These are phyloP conservation scores for Marasmius oreades DNA, from an alignment of 1,284 basidiomycete genomes.

Conservation along the genomic window DNA sequence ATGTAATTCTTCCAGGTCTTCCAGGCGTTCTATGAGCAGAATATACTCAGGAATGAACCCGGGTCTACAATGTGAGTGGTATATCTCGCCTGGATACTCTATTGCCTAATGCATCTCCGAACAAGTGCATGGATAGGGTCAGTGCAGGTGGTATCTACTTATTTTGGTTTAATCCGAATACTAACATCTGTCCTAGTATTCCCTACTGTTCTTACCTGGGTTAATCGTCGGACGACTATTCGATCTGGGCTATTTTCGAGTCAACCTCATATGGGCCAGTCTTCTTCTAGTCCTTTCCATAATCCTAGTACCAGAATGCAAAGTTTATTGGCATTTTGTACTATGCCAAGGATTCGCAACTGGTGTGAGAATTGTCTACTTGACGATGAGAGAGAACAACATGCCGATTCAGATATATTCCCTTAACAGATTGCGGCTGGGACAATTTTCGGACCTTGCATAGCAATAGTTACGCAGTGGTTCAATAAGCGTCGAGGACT, in stretches of 20 bases:
- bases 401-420: neutral
- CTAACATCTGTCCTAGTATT: slow-evolving; percentile 9
- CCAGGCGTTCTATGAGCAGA: slow-evolving; percentile 32
- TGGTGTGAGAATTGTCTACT: slow-evolving; percentile 23
- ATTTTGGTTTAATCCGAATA: neutral
- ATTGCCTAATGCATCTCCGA: neutral
- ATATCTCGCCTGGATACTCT: neutral
- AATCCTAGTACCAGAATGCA: slow-evolving; percentile 42
- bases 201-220: slow-evolving; percentile 16
- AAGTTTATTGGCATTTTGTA: slow-evolving; percentile 40
- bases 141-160: slow-evolving; percentile 20
- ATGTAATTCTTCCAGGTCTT: slow-evolving; percentile 21
- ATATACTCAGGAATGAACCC: slow-evolving; percentile 21
- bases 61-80: slow-evolving; percentile 26
- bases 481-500: slow-evolving; percentile 24
- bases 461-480: slow-evolving; percentile 35
- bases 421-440: slow-evolving; percentile 24
- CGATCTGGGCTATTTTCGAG: slow-evolving; percentile 41
- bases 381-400: neutral
- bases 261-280: slow-evolving; percentile 32
- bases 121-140: slow-evolving; percentile 36
- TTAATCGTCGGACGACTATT: slow-evolving; percentile 36
- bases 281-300: slow-evolving; percentile 34
- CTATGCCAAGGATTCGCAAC: slow-evolving; percentile 35
- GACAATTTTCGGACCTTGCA: slow-evolving; percentile 31